phyloP scores from a whole-genome alignment of 345 rosid genomes.

The Salix viminalis region DNA sequence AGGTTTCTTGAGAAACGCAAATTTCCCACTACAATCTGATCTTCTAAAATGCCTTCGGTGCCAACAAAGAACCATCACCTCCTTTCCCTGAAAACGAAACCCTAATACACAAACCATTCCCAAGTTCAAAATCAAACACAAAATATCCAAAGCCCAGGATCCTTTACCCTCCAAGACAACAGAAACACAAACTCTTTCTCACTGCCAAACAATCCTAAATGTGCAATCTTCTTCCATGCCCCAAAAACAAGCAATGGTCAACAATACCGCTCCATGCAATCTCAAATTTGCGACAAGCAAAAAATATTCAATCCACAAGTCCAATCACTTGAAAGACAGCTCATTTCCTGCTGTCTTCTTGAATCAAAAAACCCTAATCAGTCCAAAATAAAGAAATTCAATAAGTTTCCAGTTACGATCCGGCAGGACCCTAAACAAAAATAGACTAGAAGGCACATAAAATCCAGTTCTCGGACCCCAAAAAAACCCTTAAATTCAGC shows the following conservation, averaged over 20 bases:
- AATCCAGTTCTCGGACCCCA: slow-evolving; percentile 4
- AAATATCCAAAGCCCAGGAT: slow-evolving; percentile 11
- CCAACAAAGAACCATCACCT: slow-evolving; percentile 34
- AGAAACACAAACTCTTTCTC: slow-evolving; percentile 14
- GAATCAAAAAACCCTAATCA: slow-evolving; percentile 26
- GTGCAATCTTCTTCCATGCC: slow-evolving; percentile 46
- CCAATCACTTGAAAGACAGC: slow-evolving; percentile 18
- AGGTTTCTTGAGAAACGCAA: slow-evolving; percentile 30
- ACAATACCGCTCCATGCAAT: slow-evolving; percentile 19
- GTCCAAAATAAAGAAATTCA: slow-evolving; percentile 21
- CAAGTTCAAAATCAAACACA: slow-evolving; percentile 21
- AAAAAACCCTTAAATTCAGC: slow-evolving; percentile 12
- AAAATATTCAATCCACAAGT: slow-evolving; percentile 17
- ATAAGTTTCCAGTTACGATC: slow-evolving; percentile 27
- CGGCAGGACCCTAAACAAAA: slow-evolving; percentile 31
- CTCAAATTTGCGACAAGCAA: slow-evolving; percentile 10
- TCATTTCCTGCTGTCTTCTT: slow-evolving; percentile 10
- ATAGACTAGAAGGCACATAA: slow-evolving; percentile 18
- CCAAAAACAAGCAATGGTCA: slow-evolving; percentile 22
- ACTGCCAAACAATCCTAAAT: slow-evolving; percentile 17
- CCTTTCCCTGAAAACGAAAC: slow-evolving; percentile 20
- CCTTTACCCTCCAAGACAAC: slow-evolving; percentile 7
- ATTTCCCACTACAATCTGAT: slow-evolving; percentile 22
- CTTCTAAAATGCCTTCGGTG: slow-evolving; percentile 19
- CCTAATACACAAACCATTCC: slow-evolving; percentile 29